Evolutionary conservation across 2,329 filamentous ascomycete genomes (phyloP).

Genomic region (Paecilomyces formosus): DNA sequence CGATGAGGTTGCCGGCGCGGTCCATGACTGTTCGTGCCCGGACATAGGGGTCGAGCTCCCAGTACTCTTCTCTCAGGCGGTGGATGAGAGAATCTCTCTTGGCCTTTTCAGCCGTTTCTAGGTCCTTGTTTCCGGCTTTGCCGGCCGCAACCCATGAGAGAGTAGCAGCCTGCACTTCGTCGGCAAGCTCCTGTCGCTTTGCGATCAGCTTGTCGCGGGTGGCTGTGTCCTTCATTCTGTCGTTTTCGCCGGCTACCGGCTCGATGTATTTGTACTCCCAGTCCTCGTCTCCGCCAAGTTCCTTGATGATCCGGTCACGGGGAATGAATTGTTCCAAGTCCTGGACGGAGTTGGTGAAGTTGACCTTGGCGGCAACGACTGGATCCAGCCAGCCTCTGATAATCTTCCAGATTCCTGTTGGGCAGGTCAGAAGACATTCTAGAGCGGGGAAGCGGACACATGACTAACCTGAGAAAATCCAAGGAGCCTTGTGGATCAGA

Average conservation of each 20-base stretch:
- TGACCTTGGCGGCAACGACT: conserved; percentile 86
- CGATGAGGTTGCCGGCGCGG: conserved; percentile 62
- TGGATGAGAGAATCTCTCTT: conserved; percentile 57
- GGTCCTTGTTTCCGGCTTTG: conserved; percentile 36
- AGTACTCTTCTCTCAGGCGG: conserved; percentile 68
- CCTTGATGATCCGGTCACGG: conserved; percentile 63
- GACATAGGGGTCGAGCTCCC: conserved; percentile 81
- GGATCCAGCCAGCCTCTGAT: conserved; percentile 95
- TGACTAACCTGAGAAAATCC: conserved; percentile 79
- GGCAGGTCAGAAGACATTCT: neutral
- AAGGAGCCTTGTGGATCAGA: conserved; percentile 90
- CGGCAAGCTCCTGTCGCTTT: conserved; percentile 58
- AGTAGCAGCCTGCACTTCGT: conserved; percentile 67
- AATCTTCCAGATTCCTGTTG: conserved; percentile 81
- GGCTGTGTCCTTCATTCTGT: conserved; percentile 58
- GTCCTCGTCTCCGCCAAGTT: conserved; percentile 77
- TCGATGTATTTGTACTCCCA: conserved; percentile 81
- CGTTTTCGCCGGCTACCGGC: conserved; percentile 68
- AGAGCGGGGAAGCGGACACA: neutral
- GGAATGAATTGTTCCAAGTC: conserved; percentile 75
- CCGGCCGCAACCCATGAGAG: conserved; percentile 62
- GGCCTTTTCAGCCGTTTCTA: conserved; percentile 44
- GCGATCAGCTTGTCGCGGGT: conserved; percentile 57
- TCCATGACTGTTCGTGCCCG: conserved; percentile 81
- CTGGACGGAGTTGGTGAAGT: conserved; percentile 77